These are phyloP conservation scores for Chenopodium suecicum DNA, from an alignment of 148 eudicot species.

Conservation along the genomic window DNA sequence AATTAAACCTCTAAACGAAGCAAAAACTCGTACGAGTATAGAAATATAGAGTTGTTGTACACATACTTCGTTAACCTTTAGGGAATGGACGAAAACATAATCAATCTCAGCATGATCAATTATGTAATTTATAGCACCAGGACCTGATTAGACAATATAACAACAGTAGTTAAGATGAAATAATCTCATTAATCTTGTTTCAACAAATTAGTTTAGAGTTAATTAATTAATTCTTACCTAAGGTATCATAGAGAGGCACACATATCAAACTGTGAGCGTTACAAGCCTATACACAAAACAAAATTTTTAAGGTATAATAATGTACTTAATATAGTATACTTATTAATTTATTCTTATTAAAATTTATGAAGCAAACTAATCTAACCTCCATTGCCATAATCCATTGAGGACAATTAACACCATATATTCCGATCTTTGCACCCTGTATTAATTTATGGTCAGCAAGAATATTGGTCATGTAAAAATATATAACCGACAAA, in stretches of 20 bases:
- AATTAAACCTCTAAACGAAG: background rate
- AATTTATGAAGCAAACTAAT: background rate
- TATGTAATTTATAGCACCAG: constrained; percentile 76
- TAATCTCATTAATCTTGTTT: too few relatives aligned
- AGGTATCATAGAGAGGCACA: constrained; percentile 96
- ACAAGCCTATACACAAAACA: constrained; percentile 58
- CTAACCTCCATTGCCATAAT: constrained; percentile 89
- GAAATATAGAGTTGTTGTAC: background rate
- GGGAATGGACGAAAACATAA: constrained; percentile 74
- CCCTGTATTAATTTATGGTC: constrained; percentile 40
- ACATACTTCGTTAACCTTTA: constrained; percentile 71
- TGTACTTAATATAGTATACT: too few relatives aligned
- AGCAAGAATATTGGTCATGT: background rate
- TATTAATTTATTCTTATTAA: too few relatives aligned
- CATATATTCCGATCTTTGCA: constrained; percentile 87
- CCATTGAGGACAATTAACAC: constrained; percentile 95
- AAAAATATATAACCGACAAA: background rate
- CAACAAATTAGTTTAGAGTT: background rate
- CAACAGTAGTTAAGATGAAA: background rate
- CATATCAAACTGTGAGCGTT: constrained; percentile 81
- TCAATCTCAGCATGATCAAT: constrained; percentile 93
- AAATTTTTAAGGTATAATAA: too few relatives aligned
- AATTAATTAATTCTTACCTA: constrained; percentile 45
- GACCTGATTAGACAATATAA: constrained; percentile 39
- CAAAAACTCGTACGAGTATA: background rate